Conservation (phyloP, 2,329 filamentous ascomycete genomes). For the Colletotrichum gloeosporioides region DNA sequence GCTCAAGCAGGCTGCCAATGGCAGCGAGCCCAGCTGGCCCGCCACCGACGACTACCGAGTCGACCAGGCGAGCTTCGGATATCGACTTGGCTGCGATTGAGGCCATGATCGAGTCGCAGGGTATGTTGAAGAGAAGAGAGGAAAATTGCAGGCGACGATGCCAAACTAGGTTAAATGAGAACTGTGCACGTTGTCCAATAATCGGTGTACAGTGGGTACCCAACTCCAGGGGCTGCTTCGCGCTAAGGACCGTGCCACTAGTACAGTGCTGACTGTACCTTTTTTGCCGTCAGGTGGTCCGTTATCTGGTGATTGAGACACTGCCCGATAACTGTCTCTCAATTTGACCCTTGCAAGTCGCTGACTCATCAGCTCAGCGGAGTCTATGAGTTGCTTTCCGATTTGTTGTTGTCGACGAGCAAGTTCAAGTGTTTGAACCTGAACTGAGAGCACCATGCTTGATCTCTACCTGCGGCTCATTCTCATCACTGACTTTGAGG, state of each 20-base stretch:
- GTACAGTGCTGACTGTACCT: background rate
- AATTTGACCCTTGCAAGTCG: background rate
- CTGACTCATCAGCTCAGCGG: background rate
- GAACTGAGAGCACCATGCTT: background rate
- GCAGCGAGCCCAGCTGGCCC: background rate
- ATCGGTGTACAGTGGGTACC: background rate
- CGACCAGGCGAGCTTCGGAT: background rate
- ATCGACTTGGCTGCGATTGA: background rate
- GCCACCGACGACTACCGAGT: background rate
- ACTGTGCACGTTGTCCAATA: background rate
- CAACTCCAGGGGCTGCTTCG: background rate
- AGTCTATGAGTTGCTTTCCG: background rate
- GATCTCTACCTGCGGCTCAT: background rate
- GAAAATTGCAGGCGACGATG: background rate
- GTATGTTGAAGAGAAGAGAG: background rate
- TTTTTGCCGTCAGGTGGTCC: background rate
- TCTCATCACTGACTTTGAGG: background rate
- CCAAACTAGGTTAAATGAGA: background rate
- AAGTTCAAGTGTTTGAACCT: background rate
- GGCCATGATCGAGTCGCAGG: background rate
- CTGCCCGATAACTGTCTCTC: background rate
- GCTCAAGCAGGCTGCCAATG: background rate
- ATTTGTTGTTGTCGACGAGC: background rate
- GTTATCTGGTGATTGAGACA: background rate
- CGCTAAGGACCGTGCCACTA: background rate